Evolutionary conservation across 2,329 filamentous ascomycete species (phyloP).

Genomic region (Fusarium papillatum): DNA sequence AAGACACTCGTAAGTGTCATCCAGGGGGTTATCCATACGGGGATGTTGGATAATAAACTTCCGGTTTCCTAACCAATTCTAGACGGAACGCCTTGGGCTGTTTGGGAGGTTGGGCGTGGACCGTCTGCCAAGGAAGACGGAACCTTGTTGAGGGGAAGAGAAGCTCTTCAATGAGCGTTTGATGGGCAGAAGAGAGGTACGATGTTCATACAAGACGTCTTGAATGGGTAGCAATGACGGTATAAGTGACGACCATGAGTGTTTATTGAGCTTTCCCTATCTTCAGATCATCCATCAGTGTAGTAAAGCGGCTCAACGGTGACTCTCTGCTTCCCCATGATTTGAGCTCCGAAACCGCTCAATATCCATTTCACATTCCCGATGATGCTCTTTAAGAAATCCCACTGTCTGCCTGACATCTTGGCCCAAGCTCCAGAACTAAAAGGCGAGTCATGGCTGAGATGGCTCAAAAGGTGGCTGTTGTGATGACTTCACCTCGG

Average conservation of each 20-base stretch:
- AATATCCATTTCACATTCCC: constrained; percentile 1
- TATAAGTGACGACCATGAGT: background rate
- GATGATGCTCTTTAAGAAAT: background rate
- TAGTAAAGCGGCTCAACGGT: background rate
- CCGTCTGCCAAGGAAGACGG: background rate
- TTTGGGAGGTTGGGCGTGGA: background rate
- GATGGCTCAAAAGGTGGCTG: background rate
- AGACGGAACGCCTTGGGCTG: background rate
- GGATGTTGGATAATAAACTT: background rate
- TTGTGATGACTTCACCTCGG: background rate
- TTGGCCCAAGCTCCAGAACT: background rate
- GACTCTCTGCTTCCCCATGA: background rate
- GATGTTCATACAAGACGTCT: background rate
- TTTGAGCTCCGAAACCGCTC: background rate
- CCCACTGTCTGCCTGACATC: background rate
- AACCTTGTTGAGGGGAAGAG: background rate
- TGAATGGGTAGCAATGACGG: background rate
- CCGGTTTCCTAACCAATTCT: background rate
- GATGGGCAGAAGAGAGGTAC: background rate
- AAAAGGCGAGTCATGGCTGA: background rate
- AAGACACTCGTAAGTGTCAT: background rate
- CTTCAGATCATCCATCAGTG: background rate
- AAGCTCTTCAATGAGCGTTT: background rate
- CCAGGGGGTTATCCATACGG: background rate
- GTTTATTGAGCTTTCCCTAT: background rate